Evolutionary conservation across 441 rosid species (phyloP), one percentile per base, ranked within the genome.

Genomic region (Eruca vesicaria): DNA sequence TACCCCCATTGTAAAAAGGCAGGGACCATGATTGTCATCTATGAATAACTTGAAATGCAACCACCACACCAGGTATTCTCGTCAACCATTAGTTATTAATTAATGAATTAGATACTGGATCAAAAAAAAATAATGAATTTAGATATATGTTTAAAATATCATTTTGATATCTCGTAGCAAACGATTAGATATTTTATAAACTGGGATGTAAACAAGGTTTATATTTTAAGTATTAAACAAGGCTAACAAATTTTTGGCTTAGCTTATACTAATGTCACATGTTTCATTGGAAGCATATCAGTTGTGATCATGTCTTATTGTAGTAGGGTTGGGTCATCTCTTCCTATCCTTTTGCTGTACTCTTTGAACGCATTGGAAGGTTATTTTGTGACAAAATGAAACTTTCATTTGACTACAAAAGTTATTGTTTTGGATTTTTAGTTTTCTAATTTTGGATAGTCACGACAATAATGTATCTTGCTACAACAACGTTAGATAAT

Each of bases 41-140:
- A 68, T 61, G 48, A 21, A 45, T 62, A 69, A 74, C 33, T 62
- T 68, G 64, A 55, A 23, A 11, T 68, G 48, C 69, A 68, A 68
- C 79, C 69, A 75, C 74, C 73, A 48, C 72, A 58, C 63, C 63
- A 6, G 31, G 31, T 50, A 28, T 60, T 58, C 26, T 52, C 31
- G 48, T 68, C 35, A 10, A 43, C 53, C 9, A 45, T 28, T 29
- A 14, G 16, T 31, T 26, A 55, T 23, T 21, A 20, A 53, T 10
- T 9, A 10, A 21, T 50, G 12, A 18, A 53, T 20, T 11, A 66
- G 12, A n/a, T n/a, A n/a, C n/a, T n/a, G n/a, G n/a, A n/a, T n/a
- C n/a, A n/a, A n/a, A n/a, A n/a, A n/a, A n/a, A n/a, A n/a, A n/a
- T n/a, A n/a, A n/a, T n/a, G n/a, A n/a, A n/a, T n/a, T 6, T 31